A percentile compares a stretch with the other conserved stretches of the same genome.
These are phyloP conservation scores for Zizania palustris DNA, from an alignment of 202 grass and related monocot species.

Conservation along the genomic window DNA sequence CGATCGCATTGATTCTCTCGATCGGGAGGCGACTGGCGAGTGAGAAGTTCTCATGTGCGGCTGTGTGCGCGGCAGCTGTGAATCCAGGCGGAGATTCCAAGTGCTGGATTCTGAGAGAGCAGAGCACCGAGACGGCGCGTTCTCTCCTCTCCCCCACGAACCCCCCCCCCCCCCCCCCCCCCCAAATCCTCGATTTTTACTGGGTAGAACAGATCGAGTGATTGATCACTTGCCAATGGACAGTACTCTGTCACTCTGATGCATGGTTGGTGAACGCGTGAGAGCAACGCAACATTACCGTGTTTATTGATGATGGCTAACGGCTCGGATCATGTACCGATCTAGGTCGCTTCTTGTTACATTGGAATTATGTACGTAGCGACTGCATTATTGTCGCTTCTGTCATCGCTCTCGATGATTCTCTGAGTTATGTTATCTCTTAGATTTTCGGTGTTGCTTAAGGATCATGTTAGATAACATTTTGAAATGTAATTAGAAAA, in stretches of 20 bases:
- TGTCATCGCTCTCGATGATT: no score
- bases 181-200: background rate
- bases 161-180: no score
- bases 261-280: conserved; percentile 17
- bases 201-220: background rate
- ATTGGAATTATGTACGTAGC: no score
- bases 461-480: background rate
- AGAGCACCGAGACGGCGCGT: background rate
- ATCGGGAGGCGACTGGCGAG: background rate
- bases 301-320: conserved; percentile 15
- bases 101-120: no score
- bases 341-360: no score
- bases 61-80: background rate
- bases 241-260: background rate
- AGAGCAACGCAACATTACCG: background rate
- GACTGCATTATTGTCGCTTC: no score
- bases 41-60: no score
- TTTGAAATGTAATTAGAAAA: background rate
- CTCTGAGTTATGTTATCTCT: no score
- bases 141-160: no score
- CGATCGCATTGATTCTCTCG: background rate
- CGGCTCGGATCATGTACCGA: conserved; percentile 6
- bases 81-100: background rate
- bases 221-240: conserved; percentile 6
- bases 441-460: background rate